Evolutionary conservation across 2,329 filamentous ascomycete genomes (phyloP), one percentile per base, ranked within the genome.

Genomic region (Venturia effusa): DNA sequence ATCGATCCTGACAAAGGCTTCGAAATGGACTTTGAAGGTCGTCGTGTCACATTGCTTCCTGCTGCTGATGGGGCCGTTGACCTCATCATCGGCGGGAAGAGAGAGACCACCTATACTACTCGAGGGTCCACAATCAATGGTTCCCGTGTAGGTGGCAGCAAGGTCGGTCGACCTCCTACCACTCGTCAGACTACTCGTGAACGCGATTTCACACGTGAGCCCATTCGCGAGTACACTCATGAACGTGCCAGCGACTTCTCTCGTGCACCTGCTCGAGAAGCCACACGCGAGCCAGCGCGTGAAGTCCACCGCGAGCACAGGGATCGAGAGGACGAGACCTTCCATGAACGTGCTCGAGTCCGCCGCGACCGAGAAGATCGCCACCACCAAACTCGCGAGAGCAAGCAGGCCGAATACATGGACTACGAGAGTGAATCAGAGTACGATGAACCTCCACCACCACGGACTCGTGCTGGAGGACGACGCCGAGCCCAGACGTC

Each of bases 21-120:
- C 27, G 63, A 64, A 5, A 64, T 64, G 59, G 63, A 64, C 10
- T 54, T 61, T 34, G 59, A 62, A 34, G 63, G 63, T 13, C 43
- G 59, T 11, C 27, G 32, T 8, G 59, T 64, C 24, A 54, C 62
- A 13, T 27, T 64, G 22, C 30, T 30, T 30, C 63, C 63, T 41
- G 32, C 34, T 15, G 57, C 24, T 37, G 63, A 64, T 48, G 63
- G 63, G 6, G 45, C 63, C 22, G 62, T 43, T 7, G 63, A 64
- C 7, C 59, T 64, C 30, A 22, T 61, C 43, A 57, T 64, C n/a
- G 63, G 59, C 30, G 63, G 63, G 0, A 41, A 51, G n/a, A 37
- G 63, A 39, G 63, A 62, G 19, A 54, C 59, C 4, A 13, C 61
- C 34, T 63, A 63, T 48, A 32, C 62, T 3, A 61, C 62, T 45